Base-by-base conservation (phyloP, 192 early-diverging fungal species). In the Umbelopsis sp. region DNA sequence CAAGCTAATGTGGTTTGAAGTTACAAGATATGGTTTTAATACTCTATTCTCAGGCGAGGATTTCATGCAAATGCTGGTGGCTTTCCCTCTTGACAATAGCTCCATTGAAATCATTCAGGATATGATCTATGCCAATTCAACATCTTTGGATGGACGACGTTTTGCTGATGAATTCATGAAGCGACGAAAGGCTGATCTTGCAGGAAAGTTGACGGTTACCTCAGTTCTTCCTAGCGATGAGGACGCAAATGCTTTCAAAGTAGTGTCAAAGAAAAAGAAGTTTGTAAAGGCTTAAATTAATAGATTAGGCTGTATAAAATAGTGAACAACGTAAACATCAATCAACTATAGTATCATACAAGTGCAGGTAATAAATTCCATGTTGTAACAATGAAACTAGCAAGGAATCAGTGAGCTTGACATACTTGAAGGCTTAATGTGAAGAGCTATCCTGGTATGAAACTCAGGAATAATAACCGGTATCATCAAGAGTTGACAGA, bases 121-220 rank as follows among this genome's bases (percentile, higher is more conserved):
- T 70, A 85, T 87, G 67, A 84, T 92, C 47, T 90, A 92, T 75
- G 89, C 89, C n/a, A 86, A 90, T 73, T 92, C 92, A 1, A 73
- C 84, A 25, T 84, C 86, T 10, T 80, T 94, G 72, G 88, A 92
- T 68, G 90, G 91, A 50, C 88, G 90, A 41, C 87, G 86, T 10
- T 94, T 94, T 81, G 89, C 92, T 22, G 86, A 90, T 22, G 92
- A 94, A 73, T 94, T 93, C 78, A 84, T 90, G 53, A 89, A 87
- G 70, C 87, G 90, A 29, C 87, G 92, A 65, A 89, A 88, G 74
- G 90, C 84, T 16, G 92, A 94, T 75, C 74, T 81, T 21, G 54
- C 71, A 45, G 80, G 80, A 71, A 78, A 73, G 70, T 75, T 71
- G 65, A 77, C 70, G 68, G 45, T 47, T 66, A 74, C 45, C 21